Evolutionary conservation across 257 asterid species (phyloP), one percentile per base, ranked within the genome.

Genomic region (Scutellaria barbata): DNA sequence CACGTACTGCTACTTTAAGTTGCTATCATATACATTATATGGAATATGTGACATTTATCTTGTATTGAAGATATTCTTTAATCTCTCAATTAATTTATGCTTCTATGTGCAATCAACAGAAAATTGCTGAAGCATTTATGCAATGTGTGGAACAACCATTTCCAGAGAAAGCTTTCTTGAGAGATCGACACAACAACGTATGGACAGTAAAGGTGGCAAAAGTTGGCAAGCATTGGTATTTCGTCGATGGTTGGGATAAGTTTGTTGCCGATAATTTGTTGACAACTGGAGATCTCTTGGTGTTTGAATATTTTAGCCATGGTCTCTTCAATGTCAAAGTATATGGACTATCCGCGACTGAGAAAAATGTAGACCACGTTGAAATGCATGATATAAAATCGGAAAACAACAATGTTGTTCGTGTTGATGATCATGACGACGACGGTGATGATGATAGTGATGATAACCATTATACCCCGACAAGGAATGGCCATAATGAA

Each of bases 171-270:
- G 72, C 62, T 1, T 6, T 10, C 30, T 25, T 73, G 10, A 63
- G 63, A 5, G 66, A 64, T 6, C 57, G 66, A 14, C 10, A n/a
- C 30, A 18, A 53, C 39, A 16, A 42, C 7, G 1, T 14, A 3
- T 73, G 77, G 72, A 1, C 25, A 3, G 16, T 53, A 18, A 53
- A 41, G 7, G 12, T 54, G 50, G 66, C 30, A 1, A 35, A 17
- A 54, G 8, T 22, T 12, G 66, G 66, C n/a, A n/a, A 30, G 6
- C 2, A 1, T 63, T 73, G 72, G 66, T 57, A 14, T 30, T 14
- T 73, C 13, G 30, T 30, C 0, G 59, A 53, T 4, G 77, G 77
- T 7, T 63, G 72, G 77, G 59, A 42, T 7, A 25, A 40, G 9
- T 73, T 73, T 13, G 43, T 30, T 13, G 33, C 3, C 0, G 66